Percentiles rank a stretch among this genome's conserved stretches.
These are phyloP conservation scores for Coniferiporia weirii DNA, from an alignment of 1,284 basidiomycete species.

Conservation along the genomic window DNA sequence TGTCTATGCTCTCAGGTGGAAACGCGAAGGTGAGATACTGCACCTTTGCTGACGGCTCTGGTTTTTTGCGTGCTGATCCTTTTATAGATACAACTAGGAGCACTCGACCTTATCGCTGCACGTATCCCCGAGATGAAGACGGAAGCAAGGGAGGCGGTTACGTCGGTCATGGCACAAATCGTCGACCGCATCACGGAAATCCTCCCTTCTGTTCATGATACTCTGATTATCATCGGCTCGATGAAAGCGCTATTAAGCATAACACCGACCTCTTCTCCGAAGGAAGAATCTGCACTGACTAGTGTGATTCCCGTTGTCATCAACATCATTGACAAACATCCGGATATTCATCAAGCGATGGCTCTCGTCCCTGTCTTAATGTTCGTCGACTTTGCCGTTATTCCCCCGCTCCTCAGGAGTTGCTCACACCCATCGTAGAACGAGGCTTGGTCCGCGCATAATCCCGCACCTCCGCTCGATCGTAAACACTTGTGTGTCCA, in stretches of 20 bases:
- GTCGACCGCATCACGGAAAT: conserved; percentile 44
- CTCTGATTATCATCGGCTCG: conserved; percentile 38
- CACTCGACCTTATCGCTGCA: conserved; percentile 60
- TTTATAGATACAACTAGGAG: conserved; percentile 52
- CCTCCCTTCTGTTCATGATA: conserved; percentile 39
- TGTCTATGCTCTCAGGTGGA: conserved; percentile 48
- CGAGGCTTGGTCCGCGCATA: conserved; percentile 77
- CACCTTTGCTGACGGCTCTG: neutral
- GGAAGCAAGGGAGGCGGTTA: conserved; percentile 49
- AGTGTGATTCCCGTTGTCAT: conserved; percentile 56
- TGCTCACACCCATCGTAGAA: conserved; percentile 35
- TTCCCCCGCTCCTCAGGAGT: neutral
- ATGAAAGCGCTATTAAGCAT: conserved; percentile 55
- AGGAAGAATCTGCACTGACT: conserved; percentile 64
- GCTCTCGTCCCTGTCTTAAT: conserved; percentile 54
- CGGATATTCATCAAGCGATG: conserved; percentile 39
- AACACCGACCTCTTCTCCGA: conserved; percentile 47
- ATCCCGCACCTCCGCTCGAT: conserved; percentile 81
- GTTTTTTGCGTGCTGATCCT: neutral
- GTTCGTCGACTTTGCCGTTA: conserved; percentile 34
- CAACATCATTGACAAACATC: conserved; percentile 37
- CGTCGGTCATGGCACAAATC: conserved; percentile 46
- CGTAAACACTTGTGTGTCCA: conserved; percentile 56
- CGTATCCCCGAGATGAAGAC: conserved; percentile 60
- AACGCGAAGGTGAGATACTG: conserved; percentile 40